Evolutionary conservation across 202 grass and related monocot genomes (phyloP), one percentile per base, ranked within the genome.

Genomic region (Zizania palustris): DNA sequence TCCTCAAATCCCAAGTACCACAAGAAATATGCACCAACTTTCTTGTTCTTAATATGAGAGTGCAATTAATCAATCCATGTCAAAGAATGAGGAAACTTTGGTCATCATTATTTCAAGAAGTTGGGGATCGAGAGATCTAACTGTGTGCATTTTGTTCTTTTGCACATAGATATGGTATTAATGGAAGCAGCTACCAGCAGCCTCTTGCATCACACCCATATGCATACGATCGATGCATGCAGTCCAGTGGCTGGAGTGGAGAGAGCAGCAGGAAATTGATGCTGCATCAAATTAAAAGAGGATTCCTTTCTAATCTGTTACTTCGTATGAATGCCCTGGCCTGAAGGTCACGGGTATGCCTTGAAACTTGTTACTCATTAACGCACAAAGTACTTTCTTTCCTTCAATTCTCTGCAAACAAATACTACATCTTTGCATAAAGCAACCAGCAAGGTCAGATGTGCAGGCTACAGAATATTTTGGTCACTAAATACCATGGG

Each of bases 331-430:
- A 38, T 65, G 40, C 36, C 16, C 50, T 65, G 40, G 20, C 16
- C 50, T 57, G 65, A 64, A 75, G 42, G 67, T 79, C 87, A 89
- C 73, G 63, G 73, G 63, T 37, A 53, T 82, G 63, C 69, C 83
- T 85, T 75, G 83, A 73, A 68, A 82, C 42, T 77, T 68, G 63
- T 9, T 69, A 18, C 43, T 41, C 28, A 45, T 37, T 12, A 69
- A 69, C 73, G 42, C 7, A 58, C 20, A 45, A 75, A 60, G 69
- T 67, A 58, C 49, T 33, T 61, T 11, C 39, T 59, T 67, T 74
- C 34, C 42, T 76, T n/a, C n/a, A n/a, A n/a, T n/a, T 83, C 50
- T 34, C 53, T 61, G 72, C 80, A 76, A 69, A 83, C 51, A 82
- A 48, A 60, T 51, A 18, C 38, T 51, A 18, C 38, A 64, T n/a